These are phyloP conservation scores for Trichoderma parareesei DNA, from an alignment of 495 filamentous ascomycete species.

Conservation along the genomic window DNA sequence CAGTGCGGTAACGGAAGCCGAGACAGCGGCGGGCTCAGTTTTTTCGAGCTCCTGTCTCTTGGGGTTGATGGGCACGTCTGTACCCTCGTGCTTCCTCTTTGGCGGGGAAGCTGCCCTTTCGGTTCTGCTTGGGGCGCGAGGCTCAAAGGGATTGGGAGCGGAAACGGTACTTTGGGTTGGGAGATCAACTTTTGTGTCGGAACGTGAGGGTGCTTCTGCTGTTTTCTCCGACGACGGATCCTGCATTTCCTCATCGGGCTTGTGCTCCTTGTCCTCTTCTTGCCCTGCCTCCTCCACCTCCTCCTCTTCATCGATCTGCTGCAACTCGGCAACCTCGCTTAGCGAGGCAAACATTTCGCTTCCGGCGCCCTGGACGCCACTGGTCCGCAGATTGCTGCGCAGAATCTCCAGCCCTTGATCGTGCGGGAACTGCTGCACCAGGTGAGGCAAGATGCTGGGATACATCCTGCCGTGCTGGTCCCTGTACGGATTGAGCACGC, in stretches of 20 bases:
- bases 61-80: background rate
- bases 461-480: slow-evolving; percentile 48
- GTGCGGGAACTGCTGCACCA: slow-evolving; percentile 51
- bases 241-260: slow-evolving; percentile 7
- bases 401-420: slow-evolving; percentile 62
- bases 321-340: slow-evolving; percentile 45
- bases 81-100: slow-evolving; percentile 10
- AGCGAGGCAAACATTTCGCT: slow-evolving; percentile 10
- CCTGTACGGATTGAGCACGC: slow-evolving; percentile 65
- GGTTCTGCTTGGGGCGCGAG: background rate
- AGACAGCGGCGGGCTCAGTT: background rate
- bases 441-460: slow-evolving; percentile 68
- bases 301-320: slow-evolving; percentile 38
- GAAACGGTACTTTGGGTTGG: background rate
- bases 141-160: background rate
- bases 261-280: background rate
- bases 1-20: background rate
- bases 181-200: background rate
- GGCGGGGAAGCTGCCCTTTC: slow-evolving; percentile 8
- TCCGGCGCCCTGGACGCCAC: background rate
- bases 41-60: slow-evolving; percentile 7
- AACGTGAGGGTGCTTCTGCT: background rate
- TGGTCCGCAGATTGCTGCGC: slow-evolving; percentile 50
- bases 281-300: slow-evolving; percentile 9
- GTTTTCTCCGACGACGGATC: background rate